Evolutionary conservation across 768 basidiomycete genomes (phyloP), one percentile per base, ranked within the genome.

Genomic region (Russula earlei): DNA sequence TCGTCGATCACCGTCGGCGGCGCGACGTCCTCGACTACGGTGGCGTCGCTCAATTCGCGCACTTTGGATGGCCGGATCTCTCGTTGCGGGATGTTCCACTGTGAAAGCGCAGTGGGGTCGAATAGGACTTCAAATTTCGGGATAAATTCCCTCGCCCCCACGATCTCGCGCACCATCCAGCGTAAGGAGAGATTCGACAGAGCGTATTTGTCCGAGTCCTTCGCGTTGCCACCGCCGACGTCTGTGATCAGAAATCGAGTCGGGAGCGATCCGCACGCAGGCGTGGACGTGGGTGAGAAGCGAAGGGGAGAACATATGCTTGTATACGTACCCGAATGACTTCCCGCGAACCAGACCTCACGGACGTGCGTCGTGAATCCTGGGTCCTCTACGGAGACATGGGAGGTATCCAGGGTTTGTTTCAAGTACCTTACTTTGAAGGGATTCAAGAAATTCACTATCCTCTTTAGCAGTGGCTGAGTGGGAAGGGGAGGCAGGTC

Each of bases 401-500:
- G 1, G 27, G 45, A 24, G 29, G 48, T 48, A 40, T 61, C 59
- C 9, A 43, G 29, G 15, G 19, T 22, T 15, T 12, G 49, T 19
- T 20, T 27, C 37, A 38, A 17, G 37, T 17, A 7, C 11, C 15
- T 9, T 24, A 33, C 11, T n/a, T 9, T 34, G 22, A 15, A 25
- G 42, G 11, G 27, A 31, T 31, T 37, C n/a, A 36, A 31, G 6
- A 9, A 33, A 42, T 33, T 9, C 1, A 9, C 1, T 17, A 42
- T 47, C 47, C 3, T 27, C n/a, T 9, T 14, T 24, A 11, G 7
- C 69, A 20, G 56, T 15, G 19, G 34, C 5, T 25, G 34, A 57
- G 64, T 64, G 2, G 72, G 72, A 3, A 7, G 11, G 34, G 34
- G 34, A 9, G 1, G 15, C 15, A 15, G 34, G 10, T 14, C 12